Evolutionary conservation across 2,329 filamentous ascomycete species (phyloP).

Genomic region (Akanthomyces uredinophilus): DNA sequence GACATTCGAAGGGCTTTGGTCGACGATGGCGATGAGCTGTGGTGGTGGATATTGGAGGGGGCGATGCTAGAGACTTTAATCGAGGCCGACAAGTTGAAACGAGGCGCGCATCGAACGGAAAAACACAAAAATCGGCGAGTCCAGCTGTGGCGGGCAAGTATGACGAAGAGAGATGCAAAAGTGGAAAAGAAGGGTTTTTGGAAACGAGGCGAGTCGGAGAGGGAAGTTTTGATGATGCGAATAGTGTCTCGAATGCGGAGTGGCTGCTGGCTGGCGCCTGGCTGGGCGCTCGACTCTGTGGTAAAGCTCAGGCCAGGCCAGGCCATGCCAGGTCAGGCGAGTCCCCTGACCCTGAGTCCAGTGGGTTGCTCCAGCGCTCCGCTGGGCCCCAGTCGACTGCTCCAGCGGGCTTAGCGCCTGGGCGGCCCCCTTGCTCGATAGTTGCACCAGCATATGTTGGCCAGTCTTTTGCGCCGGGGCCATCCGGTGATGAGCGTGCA

Average conservation of each 20-base stretch:
- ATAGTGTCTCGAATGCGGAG: constrained; percentile 30
- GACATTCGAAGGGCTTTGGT: background rate
- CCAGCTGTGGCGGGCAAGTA: background rate
- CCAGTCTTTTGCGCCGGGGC: background rate
- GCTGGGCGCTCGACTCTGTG: background rate
- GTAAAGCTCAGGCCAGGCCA: background rate
- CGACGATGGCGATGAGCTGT: background rate
- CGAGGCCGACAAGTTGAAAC: constrained; percentile 2
- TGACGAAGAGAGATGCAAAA: background rate
- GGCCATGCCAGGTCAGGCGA: constrained; percentile 8
- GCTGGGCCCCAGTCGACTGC: background rate
- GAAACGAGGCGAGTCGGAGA: constrained; percentile 8
- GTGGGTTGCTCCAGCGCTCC: constrained; percentile 5
- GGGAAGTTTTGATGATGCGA: constrained; percentile 23
- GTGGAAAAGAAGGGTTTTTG: constrained; percentile 6
- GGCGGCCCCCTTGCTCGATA: background rate
- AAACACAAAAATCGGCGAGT: background rate
- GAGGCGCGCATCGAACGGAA: background rate
- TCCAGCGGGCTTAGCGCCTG: background rate
- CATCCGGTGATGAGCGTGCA: background rate
- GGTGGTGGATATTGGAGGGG: background rate
- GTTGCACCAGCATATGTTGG: constrained; percentile 4
- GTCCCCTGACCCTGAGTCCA: constrained; percentile 11
- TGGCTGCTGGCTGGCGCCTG: constrained; percentile 16
- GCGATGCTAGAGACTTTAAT: background rate